Evolutionary conservation across 257 asterid genomes (phyloP).

Genomic region (Jasminum sambac): DNA sequence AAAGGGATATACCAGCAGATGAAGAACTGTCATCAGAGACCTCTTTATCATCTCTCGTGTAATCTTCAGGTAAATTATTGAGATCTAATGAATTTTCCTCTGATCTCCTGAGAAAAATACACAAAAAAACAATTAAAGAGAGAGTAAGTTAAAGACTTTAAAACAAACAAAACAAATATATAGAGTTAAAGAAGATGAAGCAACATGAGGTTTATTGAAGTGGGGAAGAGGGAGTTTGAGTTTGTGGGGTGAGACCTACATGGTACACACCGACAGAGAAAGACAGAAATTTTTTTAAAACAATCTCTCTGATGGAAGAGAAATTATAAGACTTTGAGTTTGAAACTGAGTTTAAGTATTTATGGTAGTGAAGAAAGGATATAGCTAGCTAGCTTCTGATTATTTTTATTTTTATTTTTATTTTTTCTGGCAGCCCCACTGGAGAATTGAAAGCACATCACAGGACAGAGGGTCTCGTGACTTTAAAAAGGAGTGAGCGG

Average conservation of each 20-base stretch:
- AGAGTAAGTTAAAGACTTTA: neutral
- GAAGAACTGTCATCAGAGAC: constrained; percentile 74
- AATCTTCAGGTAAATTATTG: constrained; percentile 94
- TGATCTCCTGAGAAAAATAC: constrained; percentile 64
- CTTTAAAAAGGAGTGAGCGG: constrained; percentile 54
- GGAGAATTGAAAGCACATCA: constrained; percentile 45
- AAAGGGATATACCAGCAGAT: constrained; percentile 64
- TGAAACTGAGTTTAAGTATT: constrained; percentile 49
- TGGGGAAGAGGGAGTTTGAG: constrained; percentile 13
- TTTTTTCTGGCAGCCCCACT: constrained; percentile 57
- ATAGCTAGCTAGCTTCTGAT: neutral
- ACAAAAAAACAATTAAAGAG: constrained; percentile 2
- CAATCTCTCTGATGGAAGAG: constrained; percentile 31
- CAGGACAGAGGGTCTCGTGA: constrained; percentile 67
- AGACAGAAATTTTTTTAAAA: constrained; percentile 34
- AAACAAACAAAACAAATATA: constrained; percentile 1
- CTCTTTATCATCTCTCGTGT: constrained; percentile 59
- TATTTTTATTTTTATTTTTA: constrained; percentile 20
- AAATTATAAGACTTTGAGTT: constrained; percentile 63
- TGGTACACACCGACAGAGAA: constrained; percentile 62
- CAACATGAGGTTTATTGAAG: neutral
- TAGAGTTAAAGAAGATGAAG: constrained; percentile 12
- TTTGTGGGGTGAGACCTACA: constrained; percentile 62
- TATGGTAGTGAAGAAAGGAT: constrained; percentile 66
- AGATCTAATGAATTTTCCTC: constrained; percentile 84